Evolutionary conservation across 139 green algal genomes (phyloP).

Genomic region (Chlamydomonas sphaeroides): DNA sequence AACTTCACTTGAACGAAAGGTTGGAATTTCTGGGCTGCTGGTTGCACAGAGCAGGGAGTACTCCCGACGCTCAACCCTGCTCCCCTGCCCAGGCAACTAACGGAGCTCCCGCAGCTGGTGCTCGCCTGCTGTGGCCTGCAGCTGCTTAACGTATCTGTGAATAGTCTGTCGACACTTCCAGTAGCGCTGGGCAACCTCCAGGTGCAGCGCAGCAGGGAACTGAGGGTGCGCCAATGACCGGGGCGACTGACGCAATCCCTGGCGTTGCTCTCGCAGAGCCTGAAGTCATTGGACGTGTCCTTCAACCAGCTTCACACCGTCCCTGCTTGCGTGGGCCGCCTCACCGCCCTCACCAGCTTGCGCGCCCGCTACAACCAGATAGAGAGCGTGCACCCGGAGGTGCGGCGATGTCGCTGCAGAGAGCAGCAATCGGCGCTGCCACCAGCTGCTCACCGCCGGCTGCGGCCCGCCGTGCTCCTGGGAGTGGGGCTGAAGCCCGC

Average conservation of each 20-base stretch:
- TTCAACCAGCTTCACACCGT: slow-evolving; percentile 28
- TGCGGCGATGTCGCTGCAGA: no score
- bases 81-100: slow-evolving; percentile 4
- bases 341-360: neutral
- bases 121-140: slow-evolving; percentile 1
- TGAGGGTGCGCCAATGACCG: no score
- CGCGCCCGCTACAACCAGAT: slow-evolving; percentile 17
- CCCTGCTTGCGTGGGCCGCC: neutral
- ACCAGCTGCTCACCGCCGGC: no score
- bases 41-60: no score
- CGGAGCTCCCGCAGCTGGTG: neutral
- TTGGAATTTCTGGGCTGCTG: no score
- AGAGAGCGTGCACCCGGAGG: slow-evolving; percentile 7
- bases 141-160: slow-evolving; percentile 10
- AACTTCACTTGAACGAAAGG: neutral
- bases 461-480: no score
- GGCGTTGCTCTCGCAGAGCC: neutral
- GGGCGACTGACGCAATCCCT: neutral
- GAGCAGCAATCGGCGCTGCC: no score
- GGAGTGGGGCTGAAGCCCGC: no score
- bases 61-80: no score
- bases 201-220: no score
- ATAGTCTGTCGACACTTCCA: neutral
- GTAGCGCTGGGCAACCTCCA: neutral
- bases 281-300: slow-evolving; percentile 6